phyloP scores from a whole-genome alignment of 352 stramenopile species.

The Phytophthora capsici region DNA sequence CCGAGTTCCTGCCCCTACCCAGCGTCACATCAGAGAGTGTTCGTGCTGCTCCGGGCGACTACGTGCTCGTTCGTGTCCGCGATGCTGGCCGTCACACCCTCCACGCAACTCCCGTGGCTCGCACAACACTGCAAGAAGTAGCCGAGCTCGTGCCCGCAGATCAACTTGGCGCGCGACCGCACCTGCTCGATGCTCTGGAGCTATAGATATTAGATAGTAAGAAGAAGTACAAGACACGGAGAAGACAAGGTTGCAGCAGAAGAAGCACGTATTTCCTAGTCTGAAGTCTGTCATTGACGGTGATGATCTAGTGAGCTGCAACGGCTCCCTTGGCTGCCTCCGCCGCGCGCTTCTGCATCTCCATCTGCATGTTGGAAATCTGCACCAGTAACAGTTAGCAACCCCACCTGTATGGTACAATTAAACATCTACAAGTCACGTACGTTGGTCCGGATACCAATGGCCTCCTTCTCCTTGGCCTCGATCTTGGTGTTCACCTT shows the following conservation, averaged over 20 bases:
- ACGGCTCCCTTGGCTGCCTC: constrained; percentile 76
- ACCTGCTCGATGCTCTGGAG: constrained; percentile 46
- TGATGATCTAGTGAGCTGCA: constrained; percentile 40
- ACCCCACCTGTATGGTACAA: background rate
- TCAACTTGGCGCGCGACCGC: constrained; percentile 63
- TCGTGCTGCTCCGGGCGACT: constrained; percentile 70
- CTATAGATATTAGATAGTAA: constrained; percentile 40
- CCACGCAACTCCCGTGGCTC: constrained; percentile 79
- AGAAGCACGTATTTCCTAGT: constrained; percentile 24
- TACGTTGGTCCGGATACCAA: constrained; percentile 89
- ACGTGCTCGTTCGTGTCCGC: constrained; percentile 83
- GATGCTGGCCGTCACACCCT: constrained; percentile 86
- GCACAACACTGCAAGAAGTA: constrained; percentile 76
- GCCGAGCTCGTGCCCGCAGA: constrained; percentile 52
- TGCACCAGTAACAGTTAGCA: constrained; percentile 20
- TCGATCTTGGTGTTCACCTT: constrained; percentile 91
- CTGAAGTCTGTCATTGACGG: constrained; percentile 1
- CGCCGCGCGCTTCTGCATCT: constrained; percentile 88
- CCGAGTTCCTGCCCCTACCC: constrained; percentile 57
- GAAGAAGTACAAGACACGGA: constrained; percentile 14
- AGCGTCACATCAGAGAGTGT: constrained; percentile 41
- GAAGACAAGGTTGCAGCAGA: constrained; percentile 10
- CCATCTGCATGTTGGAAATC: constrained; percentile 91
- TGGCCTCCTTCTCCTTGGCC: constrained; percentile 90
- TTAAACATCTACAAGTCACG: constrained; percentile 8